Conservation (phyloP, 2,329 filamentous ascomycete genomes). For the Mycosphaerelloides madeirae region DNA sequence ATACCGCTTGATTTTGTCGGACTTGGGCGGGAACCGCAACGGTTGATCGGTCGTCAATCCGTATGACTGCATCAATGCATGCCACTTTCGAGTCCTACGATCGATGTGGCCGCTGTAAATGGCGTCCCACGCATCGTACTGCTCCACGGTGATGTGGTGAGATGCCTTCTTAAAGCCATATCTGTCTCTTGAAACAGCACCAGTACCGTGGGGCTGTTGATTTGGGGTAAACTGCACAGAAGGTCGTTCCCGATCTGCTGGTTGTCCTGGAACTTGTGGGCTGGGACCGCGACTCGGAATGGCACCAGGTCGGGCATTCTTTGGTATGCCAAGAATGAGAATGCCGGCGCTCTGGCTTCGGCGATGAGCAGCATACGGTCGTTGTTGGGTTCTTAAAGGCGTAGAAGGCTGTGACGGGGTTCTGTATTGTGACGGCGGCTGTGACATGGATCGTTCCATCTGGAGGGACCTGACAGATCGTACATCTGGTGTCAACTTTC, state of each 20-base stretch:
- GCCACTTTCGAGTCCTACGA: constrained; percentile 77
- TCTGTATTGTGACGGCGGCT: constrained; percentile 7
- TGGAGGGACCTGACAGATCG: constrained; percentile 17
- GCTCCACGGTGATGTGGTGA: constrained; percentile 67
- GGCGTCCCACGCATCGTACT: constrained; percentile 78
- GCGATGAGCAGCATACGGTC: constrained; percentile 22
- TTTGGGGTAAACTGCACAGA: not conserved
- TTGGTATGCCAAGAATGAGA: constrained; percentile 18
- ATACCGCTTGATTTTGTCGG: constrained; percentile 81
- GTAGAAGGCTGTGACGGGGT: constrained; percentile 1
- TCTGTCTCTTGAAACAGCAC: constrained; percentile 58
- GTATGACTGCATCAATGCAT: constrained; percentile 68
- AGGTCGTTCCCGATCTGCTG: not conserved
- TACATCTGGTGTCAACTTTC: constrained; percentile 6
- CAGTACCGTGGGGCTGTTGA: constrained; percentile 1
- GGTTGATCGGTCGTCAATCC: constrained; percentile 65
- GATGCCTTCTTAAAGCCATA: constrained; percentile 91
- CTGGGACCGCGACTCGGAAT: constrained; percentile 4
- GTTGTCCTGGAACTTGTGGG: not conserved
- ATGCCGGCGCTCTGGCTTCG: constrained; percentile 32
- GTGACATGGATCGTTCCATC: constrained; percentile 20
- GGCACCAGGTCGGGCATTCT: constrained; percentile 7
- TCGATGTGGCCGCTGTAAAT: constrained; percentile 71
- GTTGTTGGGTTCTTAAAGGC: constrained; percentile 6
- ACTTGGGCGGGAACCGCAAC: constrained; percentile 72